phyloP scores from a whole-genome alignment of 495 filamentous ascomycete genomes.

The Lindgomyces ingoldianus region DNA sequence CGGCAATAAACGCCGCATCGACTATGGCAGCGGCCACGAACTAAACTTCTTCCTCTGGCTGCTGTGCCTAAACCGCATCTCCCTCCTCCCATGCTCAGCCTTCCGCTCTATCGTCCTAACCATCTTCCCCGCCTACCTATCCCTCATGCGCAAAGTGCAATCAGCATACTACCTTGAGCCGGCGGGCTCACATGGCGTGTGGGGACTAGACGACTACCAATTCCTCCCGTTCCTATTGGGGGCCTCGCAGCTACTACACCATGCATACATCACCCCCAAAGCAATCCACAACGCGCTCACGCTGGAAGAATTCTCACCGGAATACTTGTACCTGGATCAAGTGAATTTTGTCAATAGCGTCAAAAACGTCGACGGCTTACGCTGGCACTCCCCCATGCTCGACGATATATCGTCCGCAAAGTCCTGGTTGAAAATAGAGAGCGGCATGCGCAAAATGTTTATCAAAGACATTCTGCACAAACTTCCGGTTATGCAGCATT shows the following conservation, averaged over 20 bases:
- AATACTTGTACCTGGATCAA: conserved; percentile 88
- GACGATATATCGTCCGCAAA: conserved; percentile 95
- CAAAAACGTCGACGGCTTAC: conserved; percentile 91
- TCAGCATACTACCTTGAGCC: conserved; percentile 93
- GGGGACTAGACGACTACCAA: conserved; percentile 97
- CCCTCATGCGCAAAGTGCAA: conserved; percentile 78
- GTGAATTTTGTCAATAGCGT: conserved; percentile 92
- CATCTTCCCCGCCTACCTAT: conserved; percentile 79
- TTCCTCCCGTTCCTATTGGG: conserved; percentile 96
- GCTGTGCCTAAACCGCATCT: conserved; percentile 82
- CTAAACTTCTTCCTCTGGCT: conserved; percentile 95
- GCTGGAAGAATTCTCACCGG: conserved; percentile 79
- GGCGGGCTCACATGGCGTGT: conserved; percentile 75
- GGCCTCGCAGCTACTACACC: conserved; percentile 81
- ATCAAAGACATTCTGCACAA: conserved; percentile 89
- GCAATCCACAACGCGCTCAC: conserved; percentile 82
- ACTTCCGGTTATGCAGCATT: conserved; percentile 97
- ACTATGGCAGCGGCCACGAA: conserved; percentile 97
- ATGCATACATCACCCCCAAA: conserved; percentile 82
- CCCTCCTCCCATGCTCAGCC: conserved; percentile 60
- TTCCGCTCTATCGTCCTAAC: conserved; percentile 73
- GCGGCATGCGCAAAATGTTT: conserved; percentile 95
- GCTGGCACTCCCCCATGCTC: conserved; percentile 98
- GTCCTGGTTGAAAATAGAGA: conserved; percentile 89
- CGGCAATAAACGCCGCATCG: conserved; percentile 83